Conservation (phyloP, 768 basidiomycete genomes). For the Mycena latifolia region DNA sequence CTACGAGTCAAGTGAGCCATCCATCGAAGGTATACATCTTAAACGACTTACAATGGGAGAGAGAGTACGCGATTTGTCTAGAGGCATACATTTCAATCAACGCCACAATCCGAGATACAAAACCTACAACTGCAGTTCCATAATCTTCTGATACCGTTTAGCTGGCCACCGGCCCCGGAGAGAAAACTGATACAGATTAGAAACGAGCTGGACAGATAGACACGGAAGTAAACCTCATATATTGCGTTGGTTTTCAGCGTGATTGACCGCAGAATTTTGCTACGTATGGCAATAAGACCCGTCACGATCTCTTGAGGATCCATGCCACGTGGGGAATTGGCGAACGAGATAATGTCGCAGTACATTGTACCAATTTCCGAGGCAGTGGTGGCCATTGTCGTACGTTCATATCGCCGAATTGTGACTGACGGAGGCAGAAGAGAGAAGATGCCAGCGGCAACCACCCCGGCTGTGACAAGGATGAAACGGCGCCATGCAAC, state of each 20-base stretch:
- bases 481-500: slow-evolving; percentile 85
- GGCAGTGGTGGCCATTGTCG: slow-evolving; percentile 75
- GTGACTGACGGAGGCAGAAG: slow-evolving; percentile 83
- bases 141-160: slow-evolving; percentile 77
- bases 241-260: slow-evolving; percentile 68
- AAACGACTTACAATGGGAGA: slow-evolving; percentile 62
- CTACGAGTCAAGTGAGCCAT: slow-evolving; percentile 7
- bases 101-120: not conserved
- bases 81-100: not conserved
- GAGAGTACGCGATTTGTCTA: slow-evolving; percentile 75
- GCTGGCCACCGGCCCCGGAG: slow-evolving; percentile 84
- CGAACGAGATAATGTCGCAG: slow-evolving; percentile 82
- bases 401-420: slow-evolving; percentile 79
- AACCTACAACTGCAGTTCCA: slow-evolving; percentile 76
- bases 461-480: slow-evolving; percentile 78
- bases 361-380: slow-evolving; percentile 78
- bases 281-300: slow-evolving; percentile 78
- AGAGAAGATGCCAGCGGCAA: slow-evolving; percentile 81
- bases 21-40: too few species aligned
- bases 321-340: slow-evolving; percentile 63
- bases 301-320: slow-evolving; percentile 69
- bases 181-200: slow-evolving; percentile 66
- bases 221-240: slow-evolving; percentile 65
- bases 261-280: slow-evolving; percentile 76
- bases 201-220: not conserved